Percentiles rank a stretch among this genome's conserved stretches.
Evolutionary conservation across 768 basidiomycete genomes (phyloP).

Genomic region (Leccinum arenicola): DNA sequence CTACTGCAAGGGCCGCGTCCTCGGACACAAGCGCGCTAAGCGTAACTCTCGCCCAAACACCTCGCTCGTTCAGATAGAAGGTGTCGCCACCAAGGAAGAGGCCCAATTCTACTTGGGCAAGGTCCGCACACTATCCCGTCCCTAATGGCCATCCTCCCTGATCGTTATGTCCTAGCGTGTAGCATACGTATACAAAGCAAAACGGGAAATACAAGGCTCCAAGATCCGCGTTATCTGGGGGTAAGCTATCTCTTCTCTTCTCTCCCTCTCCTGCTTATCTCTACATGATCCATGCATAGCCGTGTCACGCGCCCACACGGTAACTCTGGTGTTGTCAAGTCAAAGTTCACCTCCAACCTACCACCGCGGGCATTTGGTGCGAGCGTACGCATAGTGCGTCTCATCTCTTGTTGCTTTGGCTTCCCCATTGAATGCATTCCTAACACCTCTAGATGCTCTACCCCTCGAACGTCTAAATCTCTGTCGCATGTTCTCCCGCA

Average conservation of each 20-base stretch:
- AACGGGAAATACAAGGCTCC: constrained; percentile 90
- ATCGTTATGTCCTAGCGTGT: constrained; percentile 59
- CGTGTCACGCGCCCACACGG: constrained; percentile 94
- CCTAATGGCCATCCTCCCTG: not conserved
- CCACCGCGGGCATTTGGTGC: constrained; percentile 95
- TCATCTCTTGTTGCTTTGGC: not conserved
- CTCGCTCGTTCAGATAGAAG: constrained; percentile 95
- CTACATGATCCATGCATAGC: constrained; percentile 35
- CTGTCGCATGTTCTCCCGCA: not conserved
- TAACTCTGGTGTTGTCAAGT: constrained; percentile 91
- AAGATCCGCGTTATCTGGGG: constrained; percentile 99
- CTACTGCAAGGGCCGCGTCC: constrained; percentile 93
- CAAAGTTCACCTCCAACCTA: constrained; percentile 94
- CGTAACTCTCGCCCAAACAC: constrained; percentile 96
- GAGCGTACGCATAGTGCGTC: constrained; percentile 79
- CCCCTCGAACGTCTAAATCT: constrained; percentile 75
- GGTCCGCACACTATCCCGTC: constrained; percentile 45
- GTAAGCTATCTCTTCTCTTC: constrained; percentile 42
- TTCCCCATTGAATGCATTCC: not conserved
- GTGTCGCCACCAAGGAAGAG: constrained; percentile 89
- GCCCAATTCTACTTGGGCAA: constrained; percentile 99
- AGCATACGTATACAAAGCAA: constrained; percentile 97
- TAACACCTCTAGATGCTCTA: constrained; percentile 72
- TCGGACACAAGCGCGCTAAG: constrained; percentile 98
- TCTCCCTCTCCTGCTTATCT: not conserved